phyloP scores from a whole-genome alignment of 495 filamentous ascomycete species.

The Daldinia loculata region DNA sequence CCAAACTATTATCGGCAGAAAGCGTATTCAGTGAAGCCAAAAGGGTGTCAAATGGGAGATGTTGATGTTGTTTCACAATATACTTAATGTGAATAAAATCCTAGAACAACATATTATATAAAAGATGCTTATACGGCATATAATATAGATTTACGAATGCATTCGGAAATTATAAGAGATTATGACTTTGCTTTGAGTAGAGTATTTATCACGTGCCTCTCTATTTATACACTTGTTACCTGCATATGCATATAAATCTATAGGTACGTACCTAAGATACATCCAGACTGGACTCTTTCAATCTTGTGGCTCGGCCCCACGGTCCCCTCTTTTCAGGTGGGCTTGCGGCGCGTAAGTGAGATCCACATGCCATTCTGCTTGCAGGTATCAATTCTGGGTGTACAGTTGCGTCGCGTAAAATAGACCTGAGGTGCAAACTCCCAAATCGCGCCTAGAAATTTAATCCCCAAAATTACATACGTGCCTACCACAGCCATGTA shows the following conservation, averaged over 20 bases:
- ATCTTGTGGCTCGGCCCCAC: slow-evolving; percentile 1
- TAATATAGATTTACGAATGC: too few relatives aligned
- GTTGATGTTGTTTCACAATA: too few relatives aligned
- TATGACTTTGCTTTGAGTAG: too few relatives aligned
- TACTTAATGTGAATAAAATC: too few relatives aligned
- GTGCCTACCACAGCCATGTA: slow-evolving; percentile 3
- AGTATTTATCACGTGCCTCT: neutral
- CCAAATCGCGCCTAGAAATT: slow-evolving; percentile 37
- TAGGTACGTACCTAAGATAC: neutral
- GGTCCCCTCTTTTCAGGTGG: slow-evolving; percentile 1
- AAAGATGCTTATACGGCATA: too few relatives aligned
- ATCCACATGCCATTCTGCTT: slow-evolving; percentile 33
- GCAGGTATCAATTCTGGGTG: slow-evolving; percentile 8
- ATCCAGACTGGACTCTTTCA: neutral
- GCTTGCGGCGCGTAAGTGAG: slow-evolving; percentile 35
- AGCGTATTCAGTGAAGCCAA: too few relatives aligned
- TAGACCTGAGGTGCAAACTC: slow-evolving; percentile 32
- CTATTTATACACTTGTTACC: neutral
- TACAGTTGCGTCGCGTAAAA: slow-evolving; percentile 42
- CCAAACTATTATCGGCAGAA: too few relatives aligned
- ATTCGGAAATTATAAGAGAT: too few relatives aligned
- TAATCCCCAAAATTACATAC: slow-evolving; percentile 26
- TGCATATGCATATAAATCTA: neutral
- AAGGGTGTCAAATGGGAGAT: too few relatives aligned
- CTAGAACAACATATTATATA: too few relatives aligned